Evolutionary conservation across 2,329 filamentous ascomycete genomes (phyloP), one percentile per base, ranked within the genome.

Genomic region (Parafenestella ontariensis): DNA sequence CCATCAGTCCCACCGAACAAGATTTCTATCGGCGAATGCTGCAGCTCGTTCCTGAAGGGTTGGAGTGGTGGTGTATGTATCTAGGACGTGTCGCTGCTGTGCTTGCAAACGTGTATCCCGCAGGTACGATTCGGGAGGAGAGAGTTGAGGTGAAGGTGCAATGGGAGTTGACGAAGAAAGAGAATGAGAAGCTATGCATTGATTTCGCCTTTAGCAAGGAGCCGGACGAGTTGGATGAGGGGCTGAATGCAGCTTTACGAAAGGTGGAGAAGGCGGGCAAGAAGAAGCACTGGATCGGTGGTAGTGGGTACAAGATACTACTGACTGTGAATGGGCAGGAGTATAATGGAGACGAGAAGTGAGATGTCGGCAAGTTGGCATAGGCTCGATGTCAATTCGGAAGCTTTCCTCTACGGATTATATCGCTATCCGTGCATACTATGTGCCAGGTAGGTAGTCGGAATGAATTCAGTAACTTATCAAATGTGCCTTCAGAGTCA

Each of bases 1-100:
- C 84, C 37, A 79, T 90, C 1, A 82, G 84, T 2, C 84, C 85
- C 0, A 79, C 79, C 0, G 87, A 89, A 61, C 68, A 80, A 8
- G 70, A 77, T 3, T 86, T 88, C 62, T 83, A 84, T 28, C 68
- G 75, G 1, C 78, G 81, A 3, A 77, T 90, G 28, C 75, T 81
- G 34, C 74, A 77, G 31, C 77, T 89, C 3, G 71, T 88, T 2
- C 83, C 82, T 0, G 71, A 77, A 0, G 80, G 82, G 59, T 79
- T 83, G 52, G 77, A 82, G 10, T 90, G 87, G 87, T 90, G 87
- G 87, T 82, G 83, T 49, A 81, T 79, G 47, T 90, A 88, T 65
- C 65, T 89, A 0, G 88, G 88, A 0, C 79, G 81, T 15, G 79
- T 89, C 1, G 86, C 84, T 2, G 78, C 77, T 5, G 69, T 89